These are phyloP conservation scores for Triangularia verruculosa DNA, from an alignment of 2,329 filamentous ascomycete genomes.

Conservation along the genomic window DNA sequence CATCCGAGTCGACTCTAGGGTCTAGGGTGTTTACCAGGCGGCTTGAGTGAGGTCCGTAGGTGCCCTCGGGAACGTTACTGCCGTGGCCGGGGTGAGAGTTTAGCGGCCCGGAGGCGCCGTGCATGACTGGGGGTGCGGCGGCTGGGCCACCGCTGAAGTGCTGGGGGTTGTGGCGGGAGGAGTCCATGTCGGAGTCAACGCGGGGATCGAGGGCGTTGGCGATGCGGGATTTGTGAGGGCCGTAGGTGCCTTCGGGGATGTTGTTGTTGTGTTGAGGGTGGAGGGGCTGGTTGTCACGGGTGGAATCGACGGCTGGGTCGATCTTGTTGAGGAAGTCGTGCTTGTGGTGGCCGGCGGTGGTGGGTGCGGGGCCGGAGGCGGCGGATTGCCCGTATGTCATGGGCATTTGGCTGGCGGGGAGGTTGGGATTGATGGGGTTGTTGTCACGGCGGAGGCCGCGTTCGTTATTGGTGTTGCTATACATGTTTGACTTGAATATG, in stretches of 20 bases:
- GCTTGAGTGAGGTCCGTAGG: slow-evolving; percentile 22
- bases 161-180: background rate
- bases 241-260: slow-evolving; percentile 22
- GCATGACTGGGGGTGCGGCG: background rate
- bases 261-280: background rate
- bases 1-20: slow-evolving; percentile 23
- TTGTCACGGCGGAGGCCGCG: slow-evolving; percentile 19
- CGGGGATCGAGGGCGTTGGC: slow-evolving; percentile 26
- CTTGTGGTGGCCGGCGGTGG: slow-evolving; percentile 26
- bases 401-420: background rate
- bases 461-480: slow-evolving; percentile 14
- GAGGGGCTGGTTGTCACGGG: slow-evolving; percentile 21
- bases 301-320: slow-evolving; percentile 27
- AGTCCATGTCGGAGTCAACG: slow-evolving; percentile 21
- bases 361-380: slow-evolving; percentile 27
- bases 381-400: slow-evolving; percentile 22
- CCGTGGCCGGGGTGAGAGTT: background rate
- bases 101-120: background rate
- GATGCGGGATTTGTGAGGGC: slow-evolving; percentile 19
- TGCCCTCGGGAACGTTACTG: slow-evolving; percentile 17
- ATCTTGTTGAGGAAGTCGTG: slow-evolving; percentile 30
- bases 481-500: slow-evolving; percentile 15
- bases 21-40: slow-evolving; percentile 24
- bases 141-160: background rate
- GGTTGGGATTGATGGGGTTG: background rate